These are phyloP conservation scores for Apiotrichum gracile DNA, from an alignment of 1,284 basidiomycete genomes.

Conservation along the genomic window DNA sequence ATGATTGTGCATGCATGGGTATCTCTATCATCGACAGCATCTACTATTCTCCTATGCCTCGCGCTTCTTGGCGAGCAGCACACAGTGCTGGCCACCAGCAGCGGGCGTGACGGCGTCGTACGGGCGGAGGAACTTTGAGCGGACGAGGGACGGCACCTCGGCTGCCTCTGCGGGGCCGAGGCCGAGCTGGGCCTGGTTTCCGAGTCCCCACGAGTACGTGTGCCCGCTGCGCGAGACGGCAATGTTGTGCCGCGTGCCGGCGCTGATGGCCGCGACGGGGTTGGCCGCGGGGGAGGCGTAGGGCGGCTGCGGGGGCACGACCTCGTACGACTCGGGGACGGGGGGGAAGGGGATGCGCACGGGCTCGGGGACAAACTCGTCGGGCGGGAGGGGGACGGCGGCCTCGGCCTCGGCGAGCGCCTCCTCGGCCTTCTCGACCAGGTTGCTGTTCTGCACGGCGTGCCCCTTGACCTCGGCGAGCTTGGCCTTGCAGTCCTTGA, in stretches of 20 bases:
- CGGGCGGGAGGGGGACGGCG: slow-evolving; percentile 50
- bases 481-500: slow-evolving; percentile 22
- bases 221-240: slow-evolving; percentile 72
- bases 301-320: slow-evolving; percentile 45
- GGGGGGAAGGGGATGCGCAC: slow-evolving; percentile 59
- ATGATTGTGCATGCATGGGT: too few species aligned
- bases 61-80: slow-evolving; percentile 31
- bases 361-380: slow-evolving; percentile 56
- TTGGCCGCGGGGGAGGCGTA: slow-evolving; percentile 51
- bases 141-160: slow-evolving; percentile 61
- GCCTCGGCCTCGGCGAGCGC: slow-evolving; percentile 42
- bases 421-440: slow-evolving; percentile 26
- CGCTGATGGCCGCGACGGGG: slow-evolving; percentile 66
- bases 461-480: slow-evolving; percentile 22
- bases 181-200: slow-evolving; percentile 53
- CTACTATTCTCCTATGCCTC: not conserved
- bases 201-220: slow-evolving; percentile 80
- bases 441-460: slow-evolving; percentile 23
- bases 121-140: slow-evolving; percentile 48
- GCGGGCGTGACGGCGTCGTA: slow-evolving; percentile 46
- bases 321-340: slow-evolving; percentile 30
- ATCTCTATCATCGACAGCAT: too few species aligned
- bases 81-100: slow-evolving; percentile 51
- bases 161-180: slow-evolving; percentile 47
- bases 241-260: slow-evolving; percentile 74